Base-by-base conservation (phyloP, 1,139 yeast species). In the Pichia inconspicua region DNA sequence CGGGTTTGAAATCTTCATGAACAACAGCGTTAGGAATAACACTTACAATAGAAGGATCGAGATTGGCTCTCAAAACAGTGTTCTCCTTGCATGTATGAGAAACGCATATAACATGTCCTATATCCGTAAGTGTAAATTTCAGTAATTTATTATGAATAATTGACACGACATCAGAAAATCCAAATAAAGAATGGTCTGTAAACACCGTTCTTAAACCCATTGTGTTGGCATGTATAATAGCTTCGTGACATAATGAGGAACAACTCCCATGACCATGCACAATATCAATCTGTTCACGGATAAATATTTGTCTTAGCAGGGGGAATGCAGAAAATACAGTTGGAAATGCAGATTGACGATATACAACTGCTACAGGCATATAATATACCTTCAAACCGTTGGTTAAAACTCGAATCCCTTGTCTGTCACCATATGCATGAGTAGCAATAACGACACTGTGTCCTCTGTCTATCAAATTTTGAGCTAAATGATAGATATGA, bases 21-120 rank as follows among this genome's bases (percentile, higher is more conserved):
- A 92, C 80, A 12, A 94, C 95, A 0, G 99, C 99, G 66, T 94
- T 94, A 0, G 99, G 99, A 17, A 94, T 92, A 25, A 90, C 99
- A 19, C 90, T 82, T 5, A 90, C 94, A 48, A 70, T 70, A 10
- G 75, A 63, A 0, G 97, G 97, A 56, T 88, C 86, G 41, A 90
- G 67, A 1, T 85, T 79, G 0, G 95, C 96, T 48, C 99, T 69
- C 17, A 92, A 71, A 1, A 90, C 96, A 4, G 96, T 89, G 60
- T 94, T 94, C 59, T 94, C 99, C 63, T 92, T 90, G 65, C 97
- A 89, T 0, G 97, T 92, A 63, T 94, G 95, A 4, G 96, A 87
- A 2, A 94, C 99, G 64, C 97, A 88, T 22, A 94, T 90, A 43
- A 86, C 89, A 65, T 92, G 94, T 46, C 95, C 96, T 8, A 89